Conservation (phyloP, 345 rosid species). For the Camelina hispida region DNA sequence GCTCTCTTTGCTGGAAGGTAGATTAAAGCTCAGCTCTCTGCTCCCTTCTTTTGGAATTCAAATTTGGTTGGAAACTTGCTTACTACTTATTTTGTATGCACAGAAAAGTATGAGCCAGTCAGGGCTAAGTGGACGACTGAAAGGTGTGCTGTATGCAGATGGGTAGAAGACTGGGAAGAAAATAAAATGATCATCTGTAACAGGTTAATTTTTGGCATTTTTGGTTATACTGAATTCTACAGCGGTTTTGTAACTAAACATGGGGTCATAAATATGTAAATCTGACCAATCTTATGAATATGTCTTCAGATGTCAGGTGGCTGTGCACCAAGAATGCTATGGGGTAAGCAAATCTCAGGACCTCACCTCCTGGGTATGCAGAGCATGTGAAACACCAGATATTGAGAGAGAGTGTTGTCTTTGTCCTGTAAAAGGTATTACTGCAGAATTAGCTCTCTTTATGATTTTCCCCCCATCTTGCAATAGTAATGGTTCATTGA, state of each 20-base stretch:
- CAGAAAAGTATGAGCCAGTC: conserved; percentile 84
- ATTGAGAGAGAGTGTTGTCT: conserved; percentile 87
- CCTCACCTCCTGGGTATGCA: conserved; percentile 93
- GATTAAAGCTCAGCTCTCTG: conserved; percentile 2
- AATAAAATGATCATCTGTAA: conserved; percentile 96
- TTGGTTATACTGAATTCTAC: conserved; percentile 17
- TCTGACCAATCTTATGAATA: conserved; percentile 15
- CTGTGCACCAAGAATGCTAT: conserved; percentile 98
- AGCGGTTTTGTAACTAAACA: conserved; percentile 3
- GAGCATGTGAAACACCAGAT: conserved; percentile 93
- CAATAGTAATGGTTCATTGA: conserved; percentile 4
- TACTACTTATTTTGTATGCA: conserved; percentile 34
- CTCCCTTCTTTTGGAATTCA: conserved; percentile 12
- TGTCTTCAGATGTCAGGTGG: conserved; percentile 87
- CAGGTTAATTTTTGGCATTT: conserved; percentile 53
- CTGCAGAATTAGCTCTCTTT: conserved; percentile 21
- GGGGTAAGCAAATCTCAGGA: conserved; percentile 76
- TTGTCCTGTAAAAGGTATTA: conserved; percentile 90
- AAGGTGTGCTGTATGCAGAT: conserved; percentile 97
- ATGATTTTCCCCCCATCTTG: conserved; percentile 5
- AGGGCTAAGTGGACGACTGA: conserved; percentile 92
- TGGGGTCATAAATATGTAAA: conserved; percentile 21
- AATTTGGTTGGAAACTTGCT: conserved; percentile 27
- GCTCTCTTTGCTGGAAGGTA: conserved; percentile 74
- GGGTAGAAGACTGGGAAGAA: conserved; percentile 99